Evolutionary conservation across 768 basidiomycete species (phyloP), one percentile per base, ranked within the genome.

Genomic region (Tricholoma furcatifolium): DNA sequence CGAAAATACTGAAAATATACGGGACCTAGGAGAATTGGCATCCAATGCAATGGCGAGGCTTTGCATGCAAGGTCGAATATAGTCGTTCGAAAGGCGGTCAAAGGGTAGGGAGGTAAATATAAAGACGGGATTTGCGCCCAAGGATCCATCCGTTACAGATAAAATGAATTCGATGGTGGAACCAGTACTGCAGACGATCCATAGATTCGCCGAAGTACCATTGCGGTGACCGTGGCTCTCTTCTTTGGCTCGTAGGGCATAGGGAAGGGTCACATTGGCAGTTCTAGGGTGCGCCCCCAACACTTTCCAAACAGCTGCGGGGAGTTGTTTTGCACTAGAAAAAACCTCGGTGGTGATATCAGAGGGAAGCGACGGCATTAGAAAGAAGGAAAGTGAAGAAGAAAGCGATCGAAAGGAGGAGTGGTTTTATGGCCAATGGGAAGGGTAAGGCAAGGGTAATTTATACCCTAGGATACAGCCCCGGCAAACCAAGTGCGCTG

Each of bases 1-100:
- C 1, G 84, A 80, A 57, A 88, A 91, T 8, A 88, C 73, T 1
- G 88, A 87, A 64, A 84, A 91, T 0, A 86, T 72, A 10, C 86
- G 73, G 27, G 68, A 60, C 4, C 53, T 47, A 10, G 69, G 66
- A 14, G 46, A 32, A 17, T 81, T 70, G 3, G 58, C 45, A 0
- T 47, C 56, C 8, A 64, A 68, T 9, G 65, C 68, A 1, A 58
- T 44, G 2, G 76, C 79, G 7, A 88, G 68, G 12, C 62, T 53
- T 2, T 53, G 40, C 24, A 91, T 63, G 10, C 78, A 73, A 5
- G 70, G 70, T 2, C 60, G 50, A 12, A 81, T 62, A 35, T 68
- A 66, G 1, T 71, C 60, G n/a, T 60, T 40, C 43, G 65, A 57
- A 27, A 88, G 73, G 5, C 56, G 53, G 14, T 68, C 65, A 60